A percentile compares a stretch with the other conserved stretches of the same genome.
Conservation (phyloP, 106 monocot species). For the Platanthera guangdongensis region DNA sequence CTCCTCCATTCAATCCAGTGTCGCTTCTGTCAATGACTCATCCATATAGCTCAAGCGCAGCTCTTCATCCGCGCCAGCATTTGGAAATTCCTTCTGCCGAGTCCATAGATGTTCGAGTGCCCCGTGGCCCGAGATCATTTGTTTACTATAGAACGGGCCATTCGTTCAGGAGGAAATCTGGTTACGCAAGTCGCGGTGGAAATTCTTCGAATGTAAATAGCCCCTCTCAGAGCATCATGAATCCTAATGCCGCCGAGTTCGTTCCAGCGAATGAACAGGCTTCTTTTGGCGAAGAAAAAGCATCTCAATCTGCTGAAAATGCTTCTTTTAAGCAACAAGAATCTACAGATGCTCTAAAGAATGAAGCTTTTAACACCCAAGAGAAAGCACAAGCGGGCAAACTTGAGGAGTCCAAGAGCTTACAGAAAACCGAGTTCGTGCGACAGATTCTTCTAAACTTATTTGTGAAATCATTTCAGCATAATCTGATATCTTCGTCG, state of each 20-base stretch:
- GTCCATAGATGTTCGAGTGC: slow-evolving; percentile 48
- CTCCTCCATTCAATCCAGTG: slow-evolving; percentile 82
- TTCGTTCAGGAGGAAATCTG: slow-evolving; percentile 46
- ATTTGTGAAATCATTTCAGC: slow-evolving; percentile 66
- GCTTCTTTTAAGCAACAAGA: background rate
- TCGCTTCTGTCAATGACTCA: slow-evolving; percentile 45
- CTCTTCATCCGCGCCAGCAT: slow-evolving; percentile 6
- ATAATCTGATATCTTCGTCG: slow-evolving; percentile 27
- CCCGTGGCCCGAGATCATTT: slow-evolving; percentile 60
- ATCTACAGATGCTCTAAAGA: background rate
- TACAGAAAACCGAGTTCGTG: slow-evolving; percentile 56
- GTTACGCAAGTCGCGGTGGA: slow-evolving; percentile 16
- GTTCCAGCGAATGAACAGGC: slow-evolving; percentile 37
- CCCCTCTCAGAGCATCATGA: slow-evolving; percentile 45
- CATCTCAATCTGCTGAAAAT: slow-evolving; percentile 8
- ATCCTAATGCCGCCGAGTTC: slow-evolving; percentile 90
- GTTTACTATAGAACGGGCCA: slow-evolving; percentile 50
- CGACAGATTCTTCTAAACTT: slow-evolving; percentile 82
- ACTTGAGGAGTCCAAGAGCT: slow-evolving; percentile 13
- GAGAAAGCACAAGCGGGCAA: slow-evolving; percentile 21
- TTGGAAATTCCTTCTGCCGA: slow-evolving; percentile 33
- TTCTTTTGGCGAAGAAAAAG: slow-evolving; percentile 13
- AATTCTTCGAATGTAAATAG: slow-evolving; percentile 15
- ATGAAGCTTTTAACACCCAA: slow-evolving; percentile 11
- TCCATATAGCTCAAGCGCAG: slow-evolving; percentile 35